Evolutionary conservation across 441 rosid species (phyloP).

Genomic region (Capsella rubella): DNA sequence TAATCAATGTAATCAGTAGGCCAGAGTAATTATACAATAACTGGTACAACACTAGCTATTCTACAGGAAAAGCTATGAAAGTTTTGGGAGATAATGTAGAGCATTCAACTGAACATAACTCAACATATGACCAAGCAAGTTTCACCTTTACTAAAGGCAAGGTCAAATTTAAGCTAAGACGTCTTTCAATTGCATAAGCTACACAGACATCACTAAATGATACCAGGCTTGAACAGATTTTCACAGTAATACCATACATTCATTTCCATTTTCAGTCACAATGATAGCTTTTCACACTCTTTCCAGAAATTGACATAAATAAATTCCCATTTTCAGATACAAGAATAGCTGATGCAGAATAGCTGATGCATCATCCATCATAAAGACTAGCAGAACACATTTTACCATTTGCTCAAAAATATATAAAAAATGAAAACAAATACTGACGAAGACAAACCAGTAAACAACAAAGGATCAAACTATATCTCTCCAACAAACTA

Average conservation of each 20-base stretch:
- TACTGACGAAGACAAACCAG: background rate
- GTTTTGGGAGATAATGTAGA: background rate
- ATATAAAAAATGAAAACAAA: background rate
- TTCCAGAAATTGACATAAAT: background rate
- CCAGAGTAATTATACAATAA: background rate
- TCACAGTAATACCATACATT: background rate
- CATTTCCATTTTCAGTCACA: background rate
- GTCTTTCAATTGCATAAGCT: background rate
- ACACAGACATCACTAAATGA: background rate
- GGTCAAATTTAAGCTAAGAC: background rate
- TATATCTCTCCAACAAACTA: background rate
- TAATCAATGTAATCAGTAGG: background rate
- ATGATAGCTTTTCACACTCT: background rate
- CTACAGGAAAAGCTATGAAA: background rate
- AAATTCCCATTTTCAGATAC: background rate
- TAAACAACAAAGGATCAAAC: slow-evolving; percentile 5
- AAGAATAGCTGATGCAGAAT: background rate
- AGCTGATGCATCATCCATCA: background rate
- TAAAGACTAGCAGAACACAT: background rate
- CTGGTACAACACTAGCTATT: background rate
- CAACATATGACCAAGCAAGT: background rate
- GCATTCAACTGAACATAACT: background rate
- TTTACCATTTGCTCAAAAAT: background rate
- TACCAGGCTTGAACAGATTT: background rate
- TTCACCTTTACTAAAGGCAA: background rate